Evolutionary conservation across 176 grass and related monocot species (phyloP), one percentile per base, ranked within the genome.

Genomic region (Poa pratensis): DNA sequence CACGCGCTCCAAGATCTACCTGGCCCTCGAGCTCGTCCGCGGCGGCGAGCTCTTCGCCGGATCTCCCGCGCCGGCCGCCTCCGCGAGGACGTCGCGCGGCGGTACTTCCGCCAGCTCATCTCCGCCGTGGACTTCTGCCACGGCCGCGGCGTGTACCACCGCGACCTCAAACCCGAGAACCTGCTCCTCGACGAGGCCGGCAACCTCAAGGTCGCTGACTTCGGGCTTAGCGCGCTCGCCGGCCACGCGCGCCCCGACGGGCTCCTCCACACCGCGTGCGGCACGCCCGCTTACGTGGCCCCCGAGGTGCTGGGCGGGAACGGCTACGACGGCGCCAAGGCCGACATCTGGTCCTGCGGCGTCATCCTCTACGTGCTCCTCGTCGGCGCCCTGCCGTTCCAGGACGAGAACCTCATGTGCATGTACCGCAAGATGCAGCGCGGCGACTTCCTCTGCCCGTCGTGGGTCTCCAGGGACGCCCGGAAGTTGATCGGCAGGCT

Each of bases 11-110:
- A 82, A 84, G 61, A 88, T 88, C 67, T 92, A 86, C 83, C 84
- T 92, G 3, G 78, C 90, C 64, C 84, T 92, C 35, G 95, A 98
- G 89, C 92, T 88, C 77, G 95, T 98, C 80, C 80, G 85, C 66
- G 95, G 95, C 77, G 95, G 95, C 11, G 95, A 95, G 89, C 93
- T 98, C 51, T 98, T 98, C 86, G 87, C 89, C 83, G 89, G 82
- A 83, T 92, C 35, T 60, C 90, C 32, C 82, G 79, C 26, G 10
- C 46, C 20, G 83, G 90, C 55, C 90, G 83, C 57, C 73, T 92
- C 67, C 65, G 83, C 0, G 90, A 92, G 78, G 79, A 83, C 35
- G 73, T 69, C 23, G 86, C 90, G 18, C 64, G 82, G 22, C 45
- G 42, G 6, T 91, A 91, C 86, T 91, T 88, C 89, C 72, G 82